phyloP scores from a whole-genome alignment of 78 protist species.

The Dictyostelium firmibasis region DNA sequence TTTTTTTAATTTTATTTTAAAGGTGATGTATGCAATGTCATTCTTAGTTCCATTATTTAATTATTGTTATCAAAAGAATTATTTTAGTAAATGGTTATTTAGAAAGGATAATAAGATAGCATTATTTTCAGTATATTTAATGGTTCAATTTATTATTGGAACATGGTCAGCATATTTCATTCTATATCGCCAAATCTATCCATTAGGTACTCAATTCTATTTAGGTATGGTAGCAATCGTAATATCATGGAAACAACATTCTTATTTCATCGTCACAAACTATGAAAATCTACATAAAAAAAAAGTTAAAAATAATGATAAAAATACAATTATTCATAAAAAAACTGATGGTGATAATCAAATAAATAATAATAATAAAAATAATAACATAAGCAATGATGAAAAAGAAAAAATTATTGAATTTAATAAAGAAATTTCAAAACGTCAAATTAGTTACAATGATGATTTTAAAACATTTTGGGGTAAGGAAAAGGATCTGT shows the following conservation, averaged over 20 bases:
- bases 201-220: conserved; percentile 34
- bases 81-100: background rate
- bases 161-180: background rate
- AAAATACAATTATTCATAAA: background rate
- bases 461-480: background rate
- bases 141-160: background rate
- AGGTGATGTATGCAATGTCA: conserved; percentile 41
- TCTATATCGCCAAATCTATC: background rate
- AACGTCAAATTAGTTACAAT: background rate
- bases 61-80: background rate
- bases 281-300: conserved; percentile 6
- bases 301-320: background rate
- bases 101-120: background rate
- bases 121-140: background rate
- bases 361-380: background rate
- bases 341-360: background rate
- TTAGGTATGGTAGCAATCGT: conserved; percentile 9
- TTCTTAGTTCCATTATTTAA: conserved; percentile 9
- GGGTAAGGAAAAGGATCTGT: background rate
- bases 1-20: background rate
- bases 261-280: conserved; percentile 40
- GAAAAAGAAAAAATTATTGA: background rate
- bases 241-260: conserved; percentile 14
- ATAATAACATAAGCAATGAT: background rate
- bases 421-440: background rate